Percentiles rank a stretch among this genome's conserved stretches.
Evolutionary conservation across 2,329 filamentous ascomycete species (phyloP).

Genomic region (Myriosclerotinia curreyana): DNA sequence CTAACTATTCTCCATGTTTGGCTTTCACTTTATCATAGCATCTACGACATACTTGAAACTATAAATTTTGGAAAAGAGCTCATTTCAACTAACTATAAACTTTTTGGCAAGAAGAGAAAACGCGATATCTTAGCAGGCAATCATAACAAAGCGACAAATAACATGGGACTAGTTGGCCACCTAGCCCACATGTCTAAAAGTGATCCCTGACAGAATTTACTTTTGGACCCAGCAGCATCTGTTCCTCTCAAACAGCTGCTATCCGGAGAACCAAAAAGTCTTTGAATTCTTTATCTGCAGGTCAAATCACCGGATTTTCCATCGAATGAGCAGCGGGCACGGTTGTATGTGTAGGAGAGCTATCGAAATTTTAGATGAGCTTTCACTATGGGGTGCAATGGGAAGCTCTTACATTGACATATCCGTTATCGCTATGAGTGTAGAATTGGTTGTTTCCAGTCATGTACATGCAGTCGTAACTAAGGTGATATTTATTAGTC

Average conservation of each 20-base stretch:
- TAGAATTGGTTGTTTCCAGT: neutral
- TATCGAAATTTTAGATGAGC: neutral
- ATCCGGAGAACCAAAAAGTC: neutral
- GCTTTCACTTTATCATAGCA: neutral
- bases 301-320: neutral
- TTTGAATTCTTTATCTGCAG: neutral
- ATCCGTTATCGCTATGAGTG: neutral
- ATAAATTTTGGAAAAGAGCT: neutral
- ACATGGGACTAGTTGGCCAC: neutral
- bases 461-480: constrained; percentile 7
- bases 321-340: neutral
- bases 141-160: neutral
- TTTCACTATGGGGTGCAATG: neutral
- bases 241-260: neutral
- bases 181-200: neutral
- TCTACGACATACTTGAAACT: neutral
- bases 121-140: neutral
- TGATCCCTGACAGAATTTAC: neutral
- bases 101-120: neutral
- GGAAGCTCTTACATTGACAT: neutral
- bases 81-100: neutral
- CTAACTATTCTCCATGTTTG: neutral
- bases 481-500: neutral
- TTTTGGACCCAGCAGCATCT: neutral
- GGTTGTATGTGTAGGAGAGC: neutral